Conservation (phyloP, 805 yeast species). For the Suhomyces prunicola region DNA sequence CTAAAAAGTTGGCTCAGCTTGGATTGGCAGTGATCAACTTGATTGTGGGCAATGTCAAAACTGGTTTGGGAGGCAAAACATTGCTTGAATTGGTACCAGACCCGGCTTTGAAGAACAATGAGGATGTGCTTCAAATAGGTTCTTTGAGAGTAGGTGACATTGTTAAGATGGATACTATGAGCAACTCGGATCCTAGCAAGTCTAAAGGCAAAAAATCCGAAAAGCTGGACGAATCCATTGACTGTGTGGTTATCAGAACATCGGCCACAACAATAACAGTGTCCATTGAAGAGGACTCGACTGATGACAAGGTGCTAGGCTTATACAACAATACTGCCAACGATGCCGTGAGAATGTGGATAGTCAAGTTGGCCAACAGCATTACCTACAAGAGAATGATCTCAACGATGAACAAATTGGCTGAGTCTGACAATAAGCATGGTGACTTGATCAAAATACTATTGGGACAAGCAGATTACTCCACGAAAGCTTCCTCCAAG, state of each 20-base stretch:
- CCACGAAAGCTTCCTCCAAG: neutral
- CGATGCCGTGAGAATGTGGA: slow-evolving; percentile 51
- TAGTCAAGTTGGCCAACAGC: slow-evolving; percentile 65
- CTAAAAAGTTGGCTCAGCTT: slow-evolving; percentile 60
- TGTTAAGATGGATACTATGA: slow-evolving; percentile 55
- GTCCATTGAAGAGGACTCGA: slow-evolving; percentile 55
- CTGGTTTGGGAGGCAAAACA: slow-evolving; percentile 77
- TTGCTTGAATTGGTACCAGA: slow-evolving; percentile 63
- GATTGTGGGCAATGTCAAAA: slow-evolving; percentile 54
- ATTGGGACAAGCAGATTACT: slow-evolving; percentile 42
- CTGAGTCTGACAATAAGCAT: slow-evolving; percentile 42
- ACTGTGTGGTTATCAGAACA: slow-evolving; percentile 65
- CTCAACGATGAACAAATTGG: slow-evolving; percentile 65
- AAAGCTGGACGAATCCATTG: slow-evolving; percentile 29
- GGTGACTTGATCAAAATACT: slow-evolving; percentile 40
- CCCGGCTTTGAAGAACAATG: slow-evolving; percentile 35
- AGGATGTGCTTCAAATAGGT: slow-evolving; percentile 40
- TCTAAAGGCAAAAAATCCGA: slow-evolving; percentile 28
- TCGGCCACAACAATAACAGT: slow-evolving; percentile 48
- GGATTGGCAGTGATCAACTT: slow-evolving; percentile 79
- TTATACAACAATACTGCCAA: slow-evolving; percentile 43
- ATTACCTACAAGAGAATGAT: slow-evolving; percentile 77
- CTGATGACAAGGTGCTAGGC: slow-evolving; percentile 45
- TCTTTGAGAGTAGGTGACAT: slow-evolving; percentile 73
- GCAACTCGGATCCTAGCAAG: slow-evolving; percentile 14